Conservation (phyloP, 768 basidiomycete genomes). For the Tephrocybe sp. region DNA sequence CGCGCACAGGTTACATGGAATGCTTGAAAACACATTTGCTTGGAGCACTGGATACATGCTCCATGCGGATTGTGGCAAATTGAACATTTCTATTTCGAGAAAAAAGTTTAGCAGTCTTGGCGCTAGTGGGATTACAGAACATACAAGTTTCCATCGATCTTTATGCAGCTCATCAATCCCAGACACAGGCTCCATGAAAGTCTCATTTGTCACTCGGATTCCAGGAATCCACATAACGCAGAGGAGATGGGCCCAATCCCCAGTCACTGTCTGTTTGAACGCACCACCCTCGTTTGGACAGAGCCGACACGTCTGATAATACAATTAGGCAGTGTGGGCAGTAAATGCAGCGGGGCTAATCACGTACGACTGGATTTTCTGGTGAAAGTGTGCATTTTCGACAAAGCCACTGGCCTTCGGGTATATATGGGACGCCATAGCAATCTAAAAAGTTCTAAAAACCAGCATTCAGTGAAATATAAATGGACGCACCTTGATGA, state of each 20-base stretch:
- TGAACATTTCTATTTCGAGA: slow-evolving; percentile 39
- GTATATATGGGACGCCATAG: slow-evolving; percentile 98
- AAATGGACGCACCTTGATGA: slow-evolving; percentile 77
- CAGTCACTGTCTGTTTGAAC: slow-evolving; percentile 93
- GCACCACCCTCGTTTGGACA: slow-evolving; percentile 98
- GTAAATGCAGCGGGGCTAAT: neutral
- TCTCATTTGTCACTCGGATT: slow-evolving; percentile 86
- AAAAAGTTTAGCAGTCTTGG: neutral
- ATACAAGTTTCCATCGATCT: slow-evolving; percentile 89
- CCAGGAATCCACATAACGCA: slow-evolving; percentile 99
- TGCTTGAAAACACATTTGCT: slow-evolving; percentile 84
- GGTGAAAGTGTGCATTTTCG: slow-evolving; percentile 98
- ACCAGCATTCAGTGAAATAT: neutral
- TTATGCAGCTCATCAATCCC: slow-evolving; percentile 87
- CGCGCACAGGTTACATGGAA: slow-evolving; percentile 96
- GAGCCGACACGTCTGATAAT: slow-evolving; percentile 77
- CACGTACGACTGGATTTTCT: slow-evolving; percentile 87
- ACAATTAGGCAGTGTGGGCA: neutral
- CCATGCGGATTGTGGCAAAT: slow-evolving; percentile 54
- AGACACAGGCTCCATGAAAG: slow-evolving; percentile 98
- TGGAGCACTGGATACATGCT: slow-evolving; percentile 95
- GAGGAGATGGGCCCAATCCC: slow-evolving; percentile 93
- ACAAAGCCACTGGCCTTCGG: slow-evolving; percentile 99
- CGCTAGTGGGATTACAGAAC: slow-evolving; percentile 21
- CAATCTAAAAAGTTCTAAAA: slow-evolving; percentile 65